Base-by-base conservation (phyloP, 164 flowering plant genomes). In the Stephania cephalantha region DNA sequence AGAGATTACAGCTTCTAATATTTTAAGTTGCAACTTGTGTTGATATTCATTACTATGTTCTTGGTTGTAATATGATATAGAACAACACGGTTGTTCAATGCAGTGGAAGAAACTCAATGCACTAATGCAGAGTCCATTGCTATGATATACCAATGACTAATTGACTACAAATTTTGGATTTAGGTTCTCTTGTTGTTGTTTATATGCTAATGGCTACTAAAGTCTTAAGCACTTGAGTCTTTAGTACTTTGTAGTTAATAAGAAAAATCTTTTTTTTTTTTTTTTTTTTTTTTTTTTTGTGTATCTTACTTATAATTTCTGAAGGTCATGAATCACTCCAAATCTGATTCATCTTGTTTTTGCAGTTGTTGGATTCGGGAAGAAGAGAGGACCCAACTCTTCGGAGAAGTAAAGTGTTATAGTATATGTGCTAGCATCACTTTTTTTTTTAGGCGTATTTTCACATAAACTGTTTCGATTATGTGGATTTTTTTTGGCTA, bases 341-440 rank as follows among this genome's bases (percentile, higher is more conserved):
- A 50, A 8, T 9, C 55, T 50, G 55, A 50, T 9, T 17, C 66
- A n/a, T 44, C 48, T 31, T 53, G 15, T 58, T 13, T 70, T 72
- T 69, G 9, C 78, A 75, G 78, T 75, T 70, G 78, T 75, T 42
- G 78, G 78, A 12, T 75, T 75, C 22, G 78, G 78, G 31, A 75
- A 75, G 73, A 75, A 75, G 73, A 69, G 78, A 35, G 78, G 78
- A 69, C 78, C 78, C 6, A 75, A 75, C 78, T 75, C 78, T 1
- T 75, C 78, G 46, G 78, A 75, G 73, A 75, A 75, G 73, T 75
- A 58, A 75, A 68, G 42, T 61, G 7, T 30, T 10, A 44, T 0
- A 70, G 22, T 46, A 69, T 63, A 53, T 31, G 42, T 31, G 42
- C 42, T 64, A 18, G 66, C 7, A 61, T 8, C 66, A 61, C 20